Evolutionary conservation across 305 asterid species (phyloP).

Genomic region (Fraxinus floribunda): DNA sequence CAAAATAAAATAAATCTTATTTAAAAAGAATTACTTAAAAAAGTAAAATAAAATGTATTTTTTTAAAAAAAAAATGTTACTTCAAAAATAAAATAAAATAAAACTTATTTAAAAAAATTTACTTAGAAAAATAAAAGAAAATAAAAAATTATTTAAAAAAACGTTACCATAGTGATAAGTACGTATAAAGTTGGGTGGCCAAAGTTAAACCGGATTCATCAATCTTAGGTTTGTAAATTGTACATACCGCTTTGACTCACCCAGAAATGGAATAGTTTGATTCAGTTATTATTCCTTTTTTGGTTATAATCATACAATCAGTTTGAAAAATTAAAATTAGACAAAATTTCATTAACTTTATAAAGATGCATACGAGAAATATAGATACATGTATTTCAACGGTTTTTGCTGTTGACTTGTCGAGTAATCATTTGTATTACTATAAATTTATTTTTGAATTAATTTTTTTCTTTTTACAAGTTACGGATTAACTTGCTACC

Average conservation of each 20-base stretch:
- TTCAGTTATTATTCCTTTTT: not conserved
- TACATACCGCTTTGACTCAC: not conserved
- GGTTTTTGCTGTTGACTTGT: not conserved
- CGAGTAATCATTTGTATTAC: not conserved
- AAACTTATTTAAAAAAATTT: no score
- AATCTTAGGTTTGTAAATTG: not conserved
- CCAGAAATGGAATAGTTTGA: not conserved
- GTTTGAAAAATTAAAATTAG: not conserved
- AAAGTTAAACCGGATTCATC: no score
- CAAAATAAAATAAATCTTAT: no score
- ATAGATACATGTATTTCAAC: not conserved
- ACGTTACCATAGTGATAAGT: no score
- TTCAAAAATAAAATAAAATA: no score
- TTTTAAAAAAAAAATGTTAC: no score
- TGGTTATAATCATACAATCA: not conserved
- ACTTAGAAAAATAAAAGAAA: no score
- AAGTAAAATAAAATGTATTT: no score
- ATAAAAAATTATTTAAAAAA: no score
- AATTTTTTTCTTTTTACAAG: not conserved
- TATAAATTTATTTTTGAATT: not conserved
- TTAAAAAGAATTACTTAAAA: no score
- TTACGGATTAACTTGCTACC: not conserved
- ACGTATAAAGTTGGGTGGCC: no score
- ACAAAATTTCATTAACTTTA: not conserved
- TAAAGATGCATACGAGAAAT: not conserved